Evolutionary conservation across 768 basidiomycete genomes (phyloP), one percentile per base, ranked within the genome.

Genomic region (Auriculariales sp.): DNA sequence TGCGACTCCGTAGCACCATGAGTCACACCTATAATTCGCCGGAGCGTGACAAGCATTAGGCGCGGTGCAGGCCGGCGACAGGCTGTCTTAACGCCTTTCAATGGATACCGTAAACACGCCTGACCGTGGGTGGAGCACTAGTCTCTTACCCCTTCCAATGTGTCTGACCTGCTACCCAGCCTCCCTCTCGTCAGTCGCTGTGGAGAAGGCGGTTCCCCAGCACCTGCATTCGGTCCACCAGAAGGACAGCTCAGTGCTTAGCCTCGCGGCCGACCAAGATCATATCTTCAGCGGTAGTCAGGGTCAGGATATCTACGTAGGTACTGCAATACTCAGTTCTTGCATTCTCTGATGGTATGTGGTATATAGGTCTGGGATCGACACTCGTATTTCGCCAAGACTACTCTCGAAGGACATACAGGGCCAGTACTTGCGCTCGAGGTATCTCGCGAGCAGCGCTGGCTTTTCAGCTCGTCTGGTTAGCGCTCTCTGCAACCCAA

Each of bases 391-490:
- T 74, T 75, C 3, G 69, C 87, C 28, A 78, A 79, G 59, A 71
- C 74, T 28, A 78, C 77, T 12, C 71, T 94, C 10, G 67, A 73
- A 15, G 92, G 91, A 2, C 92, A 94, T 60, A 81, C 81, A 0
- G 88, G 84, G 5, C 87, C 85, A 54, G 80, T 95, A 2, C 71
- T 95, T 19, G 81, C 81, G 7, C 67, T 95, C 44, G 81, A 84
- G 56, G 75, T 84, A 53, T 83, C 81, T 5, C 65, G 74, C 49
- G 81, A 85, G 49, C 81, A 78, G 58, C 68, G 74, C 42, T 94
- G 91, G 91, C 60, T 95, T 25, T 86, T 95, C 59, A 94, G 91
- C 55, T 82, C 89, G 3, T 91, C 89, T 42, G 85, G 90, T 86
- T 61, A 52, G 73, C 57, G 10, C 49, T 29, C 0, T 27, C 22